Conservation (phyloP, 2,329 filamentous ascomycete species). For the Dactylellina haptotyla region DNA sequence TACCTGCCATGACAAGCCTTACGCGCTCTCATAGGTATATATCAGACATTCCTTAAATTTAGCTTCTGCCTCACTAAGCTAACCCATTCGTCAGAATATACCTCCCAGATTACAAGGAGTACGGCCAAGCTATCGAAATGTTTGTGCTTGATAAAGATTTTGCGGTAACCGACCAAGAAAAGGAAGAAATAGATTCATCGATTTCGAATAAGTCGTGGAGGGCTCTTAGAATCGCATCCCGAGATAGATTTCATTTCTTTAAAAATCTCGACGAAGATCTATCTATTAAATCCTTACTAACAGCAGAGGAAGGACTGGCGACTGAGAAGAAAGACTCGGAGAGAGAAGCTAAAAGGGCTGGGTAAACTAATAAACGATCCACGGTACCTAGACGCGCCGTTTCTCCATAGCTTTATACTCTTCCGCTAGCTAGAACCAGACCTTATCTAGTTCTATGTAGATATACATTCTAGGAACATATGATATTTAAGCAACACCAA, state of each 20-base stretch:
- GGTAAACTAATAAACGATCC: no score
- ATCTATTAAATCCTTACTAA: constrained; percentile 36
- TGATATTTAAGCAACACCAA: no score
- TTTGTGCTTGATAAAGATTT: constrained; percentile 89
- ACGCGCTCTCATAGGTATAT: constrained; percentile 69
- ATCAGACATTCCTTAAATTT: constrained; percentile 48
- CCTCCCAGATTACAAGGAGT: constrained; percentile 75
- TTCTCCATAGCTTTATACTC: no score
- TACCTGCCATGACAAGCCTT: constrained; percentile 73
- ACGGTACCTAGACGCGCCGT: not conserved
- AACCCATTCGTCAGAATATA: not conserved
- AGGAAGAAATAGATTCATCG: constrained; percentile 66
- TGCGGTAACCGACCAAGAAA: constrained; percentile 73
- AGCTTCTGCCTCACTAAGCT: not conserved
- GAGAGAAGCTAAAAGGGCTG: constrained; percentile 19
- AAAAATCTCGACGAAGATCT: constrained; percentile 80
- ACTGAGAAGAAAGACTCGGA: constrained; percentile 26
- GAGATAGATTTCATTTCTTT: constrained; percentile 77
- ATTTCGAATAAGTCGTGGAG: constrained; percentile 89
- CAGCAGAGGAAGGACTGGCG: constrained; percentile 21
- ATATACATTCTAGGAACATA: no score
- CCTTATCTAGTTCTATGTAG: no score
- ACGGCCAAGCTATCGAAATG: constrained; percentile 77
- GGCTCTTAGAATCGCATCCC: constrained; percentile 81
- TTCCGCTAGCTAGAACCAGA: no score